Base-by-base conservation (phyloP, 2,329 filamentous ascomycete species). In the Talaromyces funiculosus region DNA sequence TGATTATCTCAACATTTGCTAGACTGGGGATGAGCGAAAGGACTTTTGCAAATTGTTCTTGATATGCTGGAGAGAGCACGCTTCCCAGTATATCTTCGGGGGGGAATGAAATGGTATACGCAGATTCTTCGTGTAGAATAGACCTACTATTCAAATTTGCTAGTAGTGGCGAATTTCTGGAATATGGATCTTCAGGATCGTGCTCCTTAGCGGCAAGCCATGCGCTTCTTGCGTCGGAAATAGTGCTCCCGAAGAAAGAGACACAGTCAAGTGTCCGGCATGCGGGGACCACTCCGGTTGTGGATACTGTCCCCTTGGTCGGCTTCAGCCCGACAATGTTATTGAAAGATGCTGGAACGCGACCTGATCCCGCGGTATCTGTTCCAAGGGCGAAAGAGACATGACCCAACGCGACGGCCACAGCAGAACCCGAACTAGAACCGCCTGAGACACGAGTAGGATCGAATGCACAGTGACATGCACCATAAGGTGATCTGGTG, bases 251-350 rank as follows among this genome's bases (percentile, higher is more conserved):
- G 58, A 84, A 76, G 31, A 85, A 78, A 0, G 83, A 81, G 18
- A 85, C 79, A 62, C 82, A 85, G 68, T 86, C 84, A 0, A 86
- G 74, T 0, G 80, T 82, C 20, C 80, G 74, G 63, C 84, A 86
- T 1, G 84, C 84, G 14, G 68, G 67, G 29, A 68, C 63, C 12
- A 70, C 60, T 7, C 68, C 68, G 16, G 63, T 49, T 42, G 67
- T 63, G 43, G 65, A 67, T 29, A 71, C 55, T 37, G 68, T 62
- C 1, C 68, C 68, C 22, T 64, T 64, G 5, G 68, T 69, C 2
- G 68, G 68, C 43, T 69, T 70, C 20, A 65, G 61, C 3, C 68
- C 68, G 16, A 70, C 66, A n/a, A 70, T 53, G 22, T 64, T 63
- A 56, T 69, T 69, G 43, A 67, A 68, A 16, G 64, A 68, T 4